phyloP scores from a whole-genome alignment of 768 basidiomycete species.

The Xerocomellus chrysenteron region DNA sequence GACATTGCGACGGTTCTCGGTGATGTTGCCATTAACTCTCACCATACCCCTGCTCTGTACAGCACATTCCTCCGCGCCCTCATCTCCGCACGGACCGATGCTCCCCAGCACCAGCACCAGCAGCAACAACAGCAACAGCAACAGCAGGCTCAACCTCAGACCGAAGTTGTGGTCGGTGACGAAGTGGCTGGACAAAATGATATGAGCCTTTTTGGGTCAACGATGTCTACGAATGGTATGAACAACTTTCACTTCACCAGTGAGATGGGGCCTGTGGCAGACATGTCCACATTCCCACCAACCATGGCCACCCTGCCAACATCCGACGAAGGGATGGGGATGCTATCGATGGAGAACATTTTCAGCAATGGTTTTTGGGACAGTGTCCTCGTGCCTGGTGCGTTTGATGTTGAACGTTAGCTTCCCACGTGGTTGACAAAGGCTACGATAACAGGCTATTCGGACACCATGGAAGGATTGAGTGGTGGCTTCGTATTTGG shows the following conservation, averaged over 20 bases:
- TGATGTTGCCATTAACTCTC: slow-evolving; percentile 67
- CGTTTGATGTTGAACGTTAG: slow-evolving; percentile 25
- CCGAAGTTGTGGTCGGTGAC: slow-evolving; percentile 20
- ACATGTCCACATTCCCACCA: slow-evolving; percentile 85
- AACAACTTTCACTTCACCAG: slow-evolving; percentile 70
- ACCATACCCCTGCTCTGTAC: slow-evolving; percentile 91
- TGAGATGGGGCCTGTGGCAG: slow-evolving; percentile 83
- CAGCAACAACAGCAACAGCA: slow-evolving; percentile 17
- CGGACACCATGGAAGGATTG: slow-evolving; percentile 76
- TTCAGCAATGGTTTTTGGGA: slow-evolving; percentile 84
- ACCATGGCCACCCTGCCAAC: slow-evolving; percentile 64
- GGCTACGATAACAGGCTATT: slow-evolving; percentile 54
- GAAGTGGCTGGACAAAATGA: slow-evolving; percentile 25
- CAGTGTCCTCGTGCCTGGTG: slow-evolving; percentile 82
- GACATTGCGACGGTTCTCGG: slow-evolving; percentile 84
- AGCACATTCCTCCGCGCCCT: slow-evolving; percentile 79
- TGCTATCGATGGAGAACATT: slow-evolving; percentile 81
- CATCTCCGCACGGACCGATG: slow-evolving; percentile 50
- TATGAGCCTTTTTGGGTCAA: slow-evolving; percentile 28
- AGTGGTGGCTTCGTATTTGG: slow-evolving; percentile 87
- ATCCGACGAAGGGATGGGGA: slow-evolving; percentile 40
- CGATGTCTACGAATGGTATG: slow-evolving; percentile 19
- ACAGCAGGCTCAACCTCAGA: slow-evolving; percentile 17
- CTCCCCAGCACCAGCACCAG: slow-evolving; percentile 19
- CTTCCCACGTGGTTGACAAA: slow-evolving; percentile 2